These are phyloP conservation scores for Ceratopteris richardii DNA, from an alignment of 75 land plant genomes.

Conservation along the genomic window DNA sequence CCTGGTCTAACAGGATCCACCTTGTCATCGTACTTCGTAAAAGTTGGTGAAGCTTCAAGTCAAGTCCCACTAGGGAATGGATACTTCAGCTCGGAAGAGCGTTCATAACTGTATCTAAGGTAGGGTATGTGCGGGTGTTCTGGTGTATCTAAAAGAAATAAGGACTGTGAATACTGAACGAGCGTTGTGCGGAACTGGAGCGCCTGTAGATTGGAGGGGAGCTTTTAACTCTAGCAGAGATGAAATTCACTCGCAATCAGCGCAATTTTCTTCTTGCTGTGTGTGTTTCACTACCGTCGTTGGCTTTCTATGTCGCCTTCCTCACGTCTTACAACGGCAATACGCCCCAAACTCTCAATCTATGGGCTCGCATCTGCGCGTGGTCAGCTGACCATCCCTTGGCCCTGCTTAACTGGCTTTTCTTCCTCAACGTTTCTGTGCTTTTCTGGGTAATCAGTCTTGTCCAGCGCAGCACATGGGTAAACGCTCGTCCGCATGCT, in stretches of 20 bases:
- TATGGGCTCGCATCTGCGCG: slow-evolving; percentile 27
- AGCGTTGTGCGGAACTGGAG: no score
- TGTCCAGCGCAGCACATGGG: slow-evolving; percentile 86
- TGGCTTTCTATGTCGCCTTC: slow-evolving; percentile 67
- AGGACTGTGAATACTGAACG: no score
- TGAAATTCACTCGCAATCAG: slow-evolving; percentile 3
- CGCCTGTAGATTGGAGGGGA: no score
- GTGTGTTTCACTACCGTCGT: slow-evolving; percentile 52
- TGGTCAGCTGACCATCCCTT: slow-evolving; percentile 77
- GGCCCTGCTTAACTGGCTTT: slow-evolving; percentile 61
- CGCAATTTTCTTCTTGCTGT: slow-evolving; percentile 43
- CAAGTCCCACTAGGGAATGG: no score
- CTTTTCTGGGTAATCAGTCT: slow-evolving; percentile 90
- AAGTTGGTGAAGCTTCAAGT: no score
- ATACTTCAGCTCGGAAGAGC: no score
- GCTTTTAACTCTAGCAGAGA: no score
- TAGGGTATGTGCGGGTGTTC: no score
- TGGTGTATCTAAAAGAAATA: no score
- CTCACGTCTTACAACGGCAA: slow-evolving; percentile 20
- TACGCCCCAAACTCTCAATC: not conserved
- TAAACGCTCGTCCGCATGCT: slow-evolving; percentile 13
- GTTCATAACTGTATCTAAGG: no score
- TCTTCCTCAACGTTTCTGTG: slow-evolving; percentile 82
- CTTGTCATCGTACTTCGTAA: no score
- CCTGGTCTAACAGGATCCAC: no score